Conservation (phyloP, 495 filamentous ascomycete species). For the Trypethelium eluteriae region DNA sequence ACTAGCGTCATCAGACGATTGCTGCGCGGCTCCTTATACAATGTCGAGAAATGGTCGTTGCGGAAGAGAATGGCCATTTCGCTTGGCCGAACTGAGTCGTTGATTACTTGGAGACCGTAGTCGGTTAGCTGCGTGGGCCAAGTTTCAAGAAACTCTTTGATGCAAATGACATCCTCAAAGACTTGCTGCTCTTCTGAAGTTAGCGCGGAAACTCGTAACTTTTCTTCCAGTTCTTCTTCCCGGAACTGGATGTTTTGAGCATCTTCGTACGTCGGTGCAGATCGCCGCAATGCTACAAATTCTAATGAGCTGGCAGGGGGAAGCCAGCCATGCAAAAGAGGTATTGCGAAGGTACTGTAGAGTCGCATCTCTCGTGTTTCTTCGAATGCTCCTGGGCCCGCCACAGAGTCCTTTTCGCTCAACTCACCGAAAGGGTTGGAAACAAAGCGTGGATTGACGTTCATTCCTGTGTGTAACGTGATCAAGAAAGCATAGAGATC, state of each 20-base stretch:
- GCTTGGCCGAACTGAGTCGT: conserved; percentile 56
- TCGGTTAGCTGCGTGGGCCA: conserved; percentile 81
- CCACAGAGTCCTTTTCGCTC: background rate
- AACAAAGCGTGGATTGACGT: conserved; percentile 86
- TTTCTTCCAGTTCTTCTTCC: conserved; percentile 80
- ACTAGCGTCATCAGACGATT: conserved; percentile 68
- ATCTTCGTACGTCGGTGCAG: conserved; percentile 79
- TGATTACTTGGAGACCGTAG: conserved; percentile 68
- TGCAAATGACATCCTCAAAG: conserved; percentile 70
- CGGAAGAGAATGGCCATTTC: conserved; percentile 83
- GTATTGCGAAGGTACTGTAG: conserved; percentile 79
- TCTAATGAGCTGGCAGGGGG: conserved; percentile 55
- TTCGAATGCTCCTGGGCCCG: conserved; percentile 59
- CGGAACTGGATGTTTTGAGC: conserved; percentile 79
- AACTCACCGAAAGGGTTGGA: conserved; percentile 36
- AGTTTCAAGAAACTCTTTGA: conserved; percentile 69
- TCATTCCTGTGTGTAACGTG: conserved; percentile 92
- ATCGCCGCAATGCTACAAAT: conserved; percentile 59
- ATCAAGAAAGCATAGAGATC: conserved; percentile 82
- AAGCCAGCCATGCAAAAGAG: conserved; percentile 92
- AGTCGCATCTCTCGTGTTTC: conserved; percentile 73
- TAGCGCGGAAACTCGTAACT: conserved; percentile 52
- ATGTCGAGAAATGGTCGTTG: conserved; percentile 91
- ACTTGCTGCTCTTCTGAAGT: conserved; percentile 53
- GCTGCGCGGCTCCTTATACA: conserved; percentile 73